Evolutionary conservation across 1,139 yeast species (phyloP).

Genomic region (Hyphopichia buzzinii): DNA sequence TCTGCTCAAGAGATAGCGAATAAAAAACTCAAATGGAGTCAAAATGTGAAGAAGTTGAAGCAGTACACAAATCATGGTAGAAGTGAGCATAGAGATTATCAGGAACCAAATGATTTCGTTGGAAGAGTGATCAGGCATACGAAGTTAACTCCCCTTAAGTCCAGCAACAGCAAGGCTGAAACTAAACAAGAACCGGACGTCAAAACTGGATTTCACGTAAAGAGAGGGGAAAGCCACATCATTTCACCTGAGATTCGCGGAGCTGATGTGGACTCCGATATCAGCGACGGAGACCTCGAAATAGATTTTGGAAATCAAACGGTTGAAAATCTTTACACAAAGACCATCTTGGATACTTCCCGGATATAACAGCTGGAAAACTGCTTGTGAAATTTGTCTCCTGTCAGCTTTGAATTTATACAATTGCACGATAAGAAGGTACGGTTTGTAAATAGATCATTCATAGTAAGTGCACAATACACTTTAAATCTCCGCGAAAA

Average conservation of each 20-base stretch:
- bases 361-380: background rate
- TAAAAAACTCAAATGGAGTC: conserved; percentile 21
- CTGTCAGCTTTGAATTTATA: too few species aligned
- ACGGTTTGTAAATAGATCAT: too few species aligned
- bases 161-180: too few species aligned
- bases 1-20: conserved; percentile 17
- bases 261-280: too few species aligned
- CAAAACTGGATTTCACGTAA: too few species aligned
- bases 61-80: conserved; percentile 13
- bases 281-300: background rate
- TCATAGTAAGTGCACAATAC: too few species aligned
- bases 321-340: background rate
- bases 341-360: background rate
- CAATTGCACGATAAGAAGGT: too few species aligned
- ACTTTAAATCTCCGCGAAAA: too few species aligned
- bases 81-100: background rate
- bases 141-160: too few species aligned
- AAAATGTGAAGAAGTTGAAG: conserved; percentile 16
- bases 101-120: background rate
- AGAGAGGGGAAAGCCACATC: too few species aligned
- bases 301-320: background rate
- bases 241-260: too few species aligned
- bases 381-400: background rate
- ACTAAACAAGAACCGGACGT: too few species aligned
- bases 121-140: background rate